phyloP scores from a whole-genome alignment of 106 monocot genomes.

The Gastrodia elata region DNA sequence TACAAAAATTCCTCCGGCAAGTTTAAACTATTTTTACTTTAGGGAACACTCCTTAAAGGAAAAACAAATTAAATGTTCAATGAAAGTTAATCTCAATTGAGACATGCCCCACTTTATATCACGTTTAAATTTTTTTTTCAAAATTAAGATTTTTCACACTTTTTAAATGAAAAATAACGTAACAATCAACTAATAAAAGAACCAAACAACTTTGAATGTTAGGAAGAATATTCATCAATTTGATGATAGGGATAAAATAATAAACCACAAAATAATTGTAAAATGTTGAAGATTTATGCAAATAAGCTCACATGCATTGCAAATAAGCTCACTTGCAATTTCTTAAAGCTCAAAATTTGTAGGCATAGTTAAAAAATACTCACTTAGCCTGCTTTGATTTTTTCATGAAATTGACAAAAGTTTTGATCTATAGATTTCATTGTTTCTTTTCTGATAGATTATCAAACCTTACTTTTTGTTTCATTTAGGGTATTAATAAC shows the following conservation, averaged over 20 bases:
- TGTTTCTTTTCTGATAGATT: no score
- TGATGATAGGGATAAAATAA: not conserved
- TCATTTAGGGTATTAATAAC: no score
- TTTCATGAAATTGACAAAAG: no score
- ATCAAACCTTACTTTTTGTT: no score
- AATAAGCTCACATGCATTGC: not conserved
- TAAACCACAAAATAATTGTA: no score
- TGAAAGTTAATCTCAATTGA: not conserved
- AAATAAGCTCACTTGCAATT: not conserved
- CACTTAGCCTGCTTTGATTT: no score
- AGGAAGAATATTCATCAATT: not conserved
- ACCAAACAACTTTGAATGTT: not conserved
- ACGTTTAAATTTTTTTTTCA: not conserved
- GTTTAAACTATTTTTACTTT: not conserved
- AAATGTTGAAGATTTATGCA: not conserved
- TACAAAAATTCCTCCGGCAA: not conserved
- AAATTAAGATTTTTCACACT: not conserved
- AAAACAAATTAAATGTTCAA: not conserved
- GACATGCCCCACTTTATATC: not conserved
- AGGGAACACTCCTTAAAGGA: not conserved
- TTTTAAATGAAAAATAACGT: not conserved
- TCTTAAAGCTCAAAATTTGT: not conserved
- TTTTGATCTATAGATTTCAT: no score
- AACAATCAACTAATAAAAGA: not conserved
- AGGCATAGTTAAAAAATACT: no score